Evolutionary conservation across 108 stramenopile species (phyloP), one percentile per base, ranked within the genome.

Genomic region (Poteriospumella lacustris): DNA sequence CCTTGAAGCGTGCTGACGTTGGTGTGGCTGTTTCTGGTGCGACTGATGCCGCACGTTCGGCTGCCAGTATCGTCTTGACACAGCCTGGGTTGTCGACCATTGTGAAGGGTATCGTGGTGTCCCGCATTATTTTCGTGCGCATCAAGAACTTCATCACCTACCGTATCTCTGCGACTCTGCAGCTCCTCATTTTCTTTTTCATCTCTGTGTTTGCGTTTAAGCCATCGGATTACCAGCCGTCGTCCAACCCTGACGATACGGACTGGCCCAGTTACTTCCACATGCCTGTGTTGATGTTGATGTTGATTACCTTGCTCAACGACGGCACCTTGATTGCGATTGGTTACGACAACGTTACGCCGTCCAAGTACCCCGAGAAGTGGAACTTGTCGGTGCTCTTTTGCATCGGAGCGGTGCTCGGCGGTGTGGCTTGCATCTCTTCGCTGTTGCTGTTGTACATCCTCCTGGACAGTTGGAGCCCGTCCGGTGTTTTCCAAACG

Each of bases 151-250:
- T 68, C 26, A 58, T 68, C 56, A 77, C 39, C 15, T 76, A 43
- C 59, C 73, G 78, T 24, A 89, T 92, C 68, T 83, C 90, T 39
- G 87, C 86, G 59, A 92, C 89, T 15, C 80, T 91, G 40, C 90
- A 93, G 83, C 81, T 91, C 47, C 76, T 92, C 9, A n/a, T 88
- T 70, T 92, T 91, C 88, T 91, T 91, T 84, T 89, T 91, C 83
- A 79, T 91, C 73, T 86, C 91, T 19, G 77, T 89, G 42, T 81
- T 90, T 56, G 76, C 78, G 33, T 88, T 90, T 77, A 82, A 85
- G 43, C 88, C 89, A 40, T 39, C 0, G 39, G 56, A 52, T 39
- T 87, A 75, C 9, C 15, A 34, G 60, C 60, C 60, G 5, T 5
- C 5, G 9, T 34, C 85, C 91, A 31, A 72, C 76, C 43, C 31